These are phyloP conservation scores for Phellopilus nigrolimitatus DNA, from an alignment of 1,284 basidiomycete species.

Conservation along the genomic window DNA sequence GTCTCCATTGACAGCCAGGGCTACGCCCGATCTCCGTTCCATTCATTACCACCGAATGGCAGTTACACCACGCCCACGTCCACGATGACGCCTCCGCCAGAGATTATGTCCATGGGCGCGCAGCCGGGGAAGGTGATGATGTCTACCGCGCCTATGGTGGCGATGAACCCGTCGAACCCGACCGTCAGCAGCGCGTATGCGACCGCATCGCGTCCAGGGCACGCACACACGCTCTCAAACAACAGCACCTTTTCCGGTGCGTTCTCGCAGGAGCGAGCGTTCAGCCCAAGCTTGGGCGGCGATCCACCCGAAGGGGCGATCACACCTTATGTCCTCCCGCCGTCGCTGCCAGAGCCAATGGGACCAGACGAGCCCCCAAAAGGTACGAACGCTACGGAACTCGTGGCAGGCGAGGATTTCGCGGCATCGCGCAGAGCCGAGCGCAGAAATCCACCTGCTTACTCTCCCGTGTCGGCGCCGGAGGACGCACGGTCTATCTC, in stretches of 20 bases:
- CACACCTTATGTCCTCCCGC: conserved; percentile 13
- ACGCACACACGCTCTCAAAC: conserved; percentile 10
- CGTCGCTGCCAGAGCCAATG: conserved; percentile 5
- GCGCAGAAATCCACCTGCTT: conserved; percentile 10
- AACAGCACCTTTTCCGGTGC: not conserved
- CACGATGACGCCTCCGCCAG: conserved; percentile 1
- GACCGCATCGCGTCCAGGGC: not conserved
- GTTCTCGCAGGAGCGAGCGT: not conserved
- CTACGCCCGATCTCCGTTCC: not conserved
- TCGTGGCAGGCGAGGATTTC: not conserved
- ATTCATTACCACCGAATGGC: not conserved
- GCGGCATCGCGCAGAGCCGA: not conserved
- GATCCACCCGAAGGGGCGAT: conserved; percentile 15
- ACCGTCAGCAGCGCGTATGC: conserved; percentile 1
- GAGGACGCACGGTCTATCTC: not conserved
- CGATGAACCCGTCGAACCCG: conserved; percentile 1
- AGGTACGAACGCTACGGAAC: conserved; percentile 1
- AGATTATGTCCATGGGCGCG: not conserved
- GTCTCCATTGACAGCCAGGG: not conserved
- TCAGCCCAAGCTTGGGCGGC: not conserved
- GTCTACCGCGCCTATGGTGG: not conserved
- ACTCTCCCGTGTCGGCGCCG: not conserved
- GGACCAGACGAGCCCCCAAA: not conserved
- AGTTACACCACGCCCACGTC: not conserved
- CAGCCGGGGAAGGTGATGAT: conserved; percentile 8